Base-by-base conservation (phyloP, 441 rosid genomes). In the Aleurites moluccanus region DNA sequence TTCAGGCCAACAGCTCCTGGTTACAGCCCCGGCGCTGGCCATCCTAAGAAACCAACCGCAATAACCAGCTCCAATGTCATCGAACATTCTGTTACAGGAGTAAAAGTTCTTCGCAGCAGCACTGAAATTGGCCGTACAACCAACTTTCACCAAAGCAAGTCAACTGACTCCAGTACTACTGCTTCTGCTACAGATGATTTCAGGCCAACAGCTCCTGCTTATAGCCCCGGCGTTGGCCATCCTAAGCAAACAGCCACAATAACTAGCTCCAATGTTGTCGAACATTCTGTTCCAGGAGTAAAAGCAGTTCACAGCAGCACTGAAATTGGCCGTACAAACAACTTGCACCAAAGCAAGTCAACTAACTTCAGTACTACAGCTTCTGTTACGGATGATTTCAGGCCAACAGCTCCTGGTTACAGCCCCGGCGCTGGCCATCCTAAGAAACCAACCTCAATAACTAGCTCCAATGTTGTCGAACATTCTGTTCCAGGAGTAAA, bases 261-360 rank as follows among this genome's bases (percentile, higher is more conserved):
- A 0, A 21, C 27, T 7, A 55, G 3, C 28, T 21, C 60, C 27
- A 21, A 21, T 21, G 60, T 21, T 1, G 25, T 38, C 6, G 40
- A 45, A 45, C 50, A 45, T 10, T 45, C 50, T 11, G 0, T 13
- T 10, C 3, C 15, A 14, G 50, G 15, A 45, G 50, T 45, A 1
- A 63, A 53, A 53, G 80, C 79, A 52, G 87, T 85, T 79, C 83
- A 82, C 73, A 77, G 83, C 52, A 73, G 79, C 65, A 81, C 80
- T n/a, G 81, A 81, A 6, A 71, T 68, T 52, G 81, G 84, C 63
- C 81, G 77, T 44, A 28, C 9, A 49, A 63, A 50, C 50, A 69
- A 38, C 40, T 6, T 6, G 40, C 40, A 38, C 40, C 40, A 6
- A 38, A 38, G 40, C 40, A 6, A 38, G 40, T 38, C 40, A 38